Base-by-base conservation (phyloP, 805 yeast species). In the Metschnikowia kunwiensis region DNA sequence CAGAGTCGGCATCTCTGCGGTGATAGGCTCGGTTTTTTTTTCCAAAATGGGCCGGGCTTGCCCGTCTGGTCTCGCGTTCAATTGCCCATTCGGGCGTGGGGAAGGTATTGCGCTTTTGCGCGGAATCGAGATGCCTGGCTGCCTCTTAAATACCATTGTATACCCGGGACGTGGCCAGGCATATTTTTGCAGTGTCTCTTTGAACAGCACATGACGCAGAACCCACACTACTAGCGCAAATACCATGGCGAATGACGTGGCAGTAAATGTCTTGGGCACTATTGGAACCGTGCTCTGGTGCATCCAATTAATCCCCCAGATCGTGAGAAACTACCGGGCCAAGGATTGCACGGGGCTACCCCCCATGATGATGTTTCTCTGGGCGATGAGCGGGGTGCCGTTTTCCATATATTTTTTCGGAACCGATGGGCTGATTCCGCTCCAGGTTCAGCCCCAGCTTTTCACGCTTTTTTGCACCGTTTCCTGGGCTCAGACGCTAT, bases 211-310 rank as follows among this genome's bases (percentile, higher is more conserved):
- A n/a, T n/a, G n/a, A n/a, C n/a, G n/a, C n/a, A n/a, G n/a, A n/a
- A n/a, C n/a, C n/a, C n/a, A n/a, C n/a, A n/a, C n/a, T 21, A n/a
- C 24, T 21, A 21, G 5, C 9, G 11, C 9, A 21, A n/a, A 12
- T 12, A 14, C 13, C n/a, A 57, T 61, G 65, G 30, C 38, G 13
- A 61, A 57, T 37, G 49, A 47, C 12, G 67, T 71, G 8, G 86
- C 86, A 1, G 74, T 85, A 12, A 85, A 83, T 32, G 87, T 82
- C 5, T 68, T 87, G 36, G 96, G 87, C 1, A 88, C 96, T 9
- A 69, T 86, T 1, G 97, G 96, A 5, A 91, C 97, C 0, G 78
- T 89, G 2, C 72, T 85, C 40, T 91, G 97, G 97, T 89, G 97
- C 58, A 65, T 89, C 46, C 97, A 91, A 61, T 65, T 91, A 46